phyloP scores from a whole-genome alignment of 768 basidiomycete species.

The Tricholoma terreum region DNA sequence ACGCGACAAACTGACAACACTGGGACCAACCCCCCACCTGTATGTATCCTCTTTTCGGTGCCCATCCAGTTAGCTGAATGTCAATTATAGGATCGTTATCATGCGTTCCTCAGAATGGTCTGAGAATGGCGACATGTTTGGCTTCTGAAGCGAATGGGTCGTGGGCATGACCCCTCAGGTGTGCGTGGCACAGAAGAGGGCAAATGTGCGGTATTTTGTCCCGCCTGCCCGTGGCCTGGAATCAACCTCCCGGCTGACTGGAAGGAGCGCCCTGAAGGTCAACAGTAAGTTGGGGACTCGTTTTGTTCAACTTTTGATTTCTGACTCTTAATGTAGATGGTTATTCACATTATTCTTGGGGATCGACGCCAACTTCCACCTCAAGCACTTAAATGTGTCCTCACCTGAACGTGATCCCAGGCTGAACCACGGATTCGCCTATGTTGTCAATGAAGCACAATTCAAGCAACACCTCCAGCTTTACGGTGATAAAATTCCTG shows the following conservation, averaged over 20 bases:
- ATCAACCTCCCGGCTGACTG: conserved; percentile 20
- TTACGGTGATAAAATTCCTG: no score
- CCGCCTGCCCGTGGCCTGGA: background rate
- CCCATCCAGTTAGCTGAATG: background rate
- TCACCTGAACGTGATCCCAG: conserved; percentile 15
- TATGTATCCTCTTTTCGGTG: background rate
- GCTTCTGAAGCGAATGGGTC: no score
- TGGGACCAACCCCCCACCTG: conserved; percentile 5
- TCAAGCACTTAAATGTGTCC: no score
- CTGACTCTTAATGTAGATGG: background rate
- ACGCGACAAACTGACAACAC: no score
- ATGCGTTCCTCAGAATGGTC: conserved; percentile 15
- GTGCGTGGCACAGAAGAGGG: background rate
- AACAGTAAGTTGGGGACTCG: conserved; percentile 12
- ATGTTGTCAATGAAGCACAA: conserved; percentile 1
- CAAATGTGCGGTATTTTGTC: background rate
- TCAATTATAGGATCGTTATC: conserved; percentile 22
- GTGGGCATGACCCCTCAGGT: conserved; percentile 16
- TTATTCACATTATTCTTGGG: no score
- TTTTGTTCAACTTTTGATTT: background rate
- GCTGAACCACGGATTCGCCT: no score
- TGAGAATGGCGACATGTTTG: conserved; percentile 18
- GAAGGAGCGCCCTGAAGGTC: no score
- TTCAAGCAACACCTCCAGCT: no score
- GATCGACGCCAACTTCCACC: no score